Evolutionary conservation across 1,139 yeast species (phyloP), one percentile per base, ranked within the genome.

Genomic region (Yueomyces sp.): DNA sequence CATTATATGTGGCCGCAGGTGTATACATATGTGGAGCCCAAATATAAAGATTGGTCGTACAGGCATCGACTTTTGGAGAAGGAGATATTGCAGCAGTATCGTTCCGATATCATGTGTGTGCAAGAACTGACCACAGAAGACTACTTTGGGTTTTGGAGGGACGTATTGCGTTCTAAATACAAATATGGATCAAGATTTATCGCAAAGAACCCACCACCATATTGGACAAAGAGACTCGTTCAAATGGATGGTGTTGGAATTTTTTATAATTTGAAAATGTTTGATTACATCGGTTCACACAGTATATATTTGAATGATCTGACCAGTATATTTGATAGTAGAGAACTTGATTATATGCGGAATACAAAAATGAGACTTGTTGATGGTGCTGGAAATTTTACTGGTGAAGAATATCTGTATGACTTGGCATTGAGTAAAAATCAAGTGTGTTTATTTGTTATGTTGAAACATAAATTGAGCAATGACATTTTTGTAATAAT

Each of bases 241-340:
- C 64, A 65, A 52, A 69, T 76, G 65, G 82, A 76, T 56, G 81
- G 81, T 11, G 78, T 75, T 2, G 71, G 77, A 0, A 65, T 76
- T 2, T 74, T 75, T 51, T 68, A 69, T 43, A 73, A 75, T 48
- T 52, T 55, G 12, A 55, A 60, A 7, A 68, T 70, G 49, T 75
- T 76, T 47, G 71, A 72, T 25, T 57, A 72, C 11, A 37, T 73
- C 4, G 69, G 69, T 40, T 62, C 64, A 27, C 61, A 66, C 32
- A 62, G 65, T 31, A 55, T 74, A n/a, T 66, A 71, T 45, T 62
- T 68, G 46, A 68, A 74, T 36, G 66, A 70, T 35, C 57, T 66
- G 37, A 59, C 71, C 27, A 59, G 65, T 6, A 51, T 57, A 11
- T 54, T 67, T 39, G 56, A 55, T 43, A 62, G 66, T 42, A 60